Percentiles rank a stretch among this genome's conserved stretches.
These are phyloP conservation scores for Neoscytalidium dimidiatum DNA, from an alignment of 2,329 filamentous ascomycete genomes.

Conservation along the genomic window DNA sequence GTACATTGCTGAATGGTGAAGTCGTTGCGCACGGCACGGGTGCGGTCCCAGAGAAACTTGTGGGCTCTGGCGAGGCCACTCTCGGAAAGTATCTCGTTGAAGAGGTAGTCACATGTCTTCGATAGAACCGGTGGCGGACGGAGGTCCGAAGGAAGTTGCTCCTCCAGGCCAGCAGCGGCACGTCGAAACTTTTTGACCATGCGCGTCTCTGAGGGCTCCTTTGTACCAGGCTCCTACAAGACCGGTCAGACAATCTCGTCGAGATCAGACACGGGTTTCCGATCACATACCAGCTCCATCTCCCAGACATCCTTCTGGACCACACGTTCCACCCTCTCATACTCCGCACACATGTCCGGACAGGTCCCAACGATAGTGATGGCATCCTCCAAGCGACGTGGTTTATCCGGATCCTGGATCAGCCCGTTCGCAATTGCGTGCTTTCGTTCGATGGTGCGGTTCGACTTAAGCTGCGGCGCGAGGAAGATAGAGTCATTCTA, in stretches of 20 bases:
- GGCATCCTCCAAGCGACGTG: slow-evolving; percentile 60
- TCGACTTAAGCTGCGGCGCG: slow-evolving; percentile 22
- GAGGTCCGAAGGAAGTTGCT: slow-evolving; percentile 65
- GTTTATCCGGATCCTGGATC: slow-evolving; percentile 61
- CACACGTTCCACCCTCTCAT: slow-evolving; percentile 62
- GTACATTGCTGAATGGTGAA: slow-evolving; percentile 64
- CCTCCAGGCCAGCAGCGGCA: slow-evolving; percentile 63
- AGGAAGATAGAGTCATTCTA: slow-evolving; percentile 18
- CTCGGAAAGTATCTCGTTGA: slow-evolving; percentile 49
- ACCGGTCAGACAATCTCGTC: slow-evolving; percentile 29
- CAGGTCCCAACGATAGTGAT: slow-evolving; percentile 64
- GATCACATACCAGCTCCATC: slow-evolving; percentile 56
- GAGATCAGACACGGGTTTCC: no score
- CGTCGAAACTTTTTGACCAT: slow-evolving; percentile 68
- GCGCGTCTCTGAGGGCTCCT: slow-evolving; percentile 49
- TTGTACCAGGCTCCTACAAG: slow-evolving; percentile 34
- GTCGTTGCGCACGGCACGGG: slow-evolving; percentile 65
- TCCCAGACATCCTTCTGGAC: slow-evolving; percentile 63
- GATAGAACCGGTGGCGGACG: slow-evolving; percentile 54
- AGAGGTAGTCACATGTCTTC: slow-evolving; percentile 39
- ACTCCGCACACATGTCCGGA: slow-evolving; percentile 65
- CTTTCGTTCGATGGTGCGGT: slow-evolving; percentile 21
- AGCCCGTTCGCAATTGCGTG: slow-evolving; percentile 54
- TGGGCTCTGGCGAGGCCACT: slow-evolving; percentile 53
- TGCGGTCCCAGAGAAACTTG: slow-evolving; percentile 67